A percentile compares a stretch with the other conserved stretches of the same genome.
Evolutionary conservation across 2,329 filamentous ascomycete species (phyloP).

Genomic region (Rhytidhysteron rufulum): DNA sequence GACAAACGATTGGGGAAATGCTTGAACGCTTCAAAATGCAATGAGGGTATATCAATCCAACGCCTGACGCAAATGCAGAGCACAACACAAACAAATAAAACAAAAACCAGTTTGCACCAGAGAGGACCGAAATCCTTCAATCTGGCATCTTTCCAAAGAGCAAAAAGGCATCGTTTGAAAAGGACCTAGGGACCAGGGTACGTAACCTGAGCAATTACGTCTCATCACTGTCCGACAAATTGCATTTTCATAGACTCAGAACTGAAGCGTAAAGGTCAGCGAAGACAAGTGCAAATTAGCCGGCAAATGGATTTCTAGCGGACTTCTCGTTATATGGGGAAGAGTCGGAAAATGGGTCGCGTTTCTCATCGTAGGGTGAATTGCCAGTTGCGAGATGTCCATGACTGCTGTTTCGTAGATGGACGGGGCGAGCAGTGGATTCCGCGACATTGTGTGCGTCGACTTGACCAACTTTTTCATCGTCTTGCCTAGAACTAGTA

Average conservation of each 20-base stretch:
- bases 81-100: constrained; percentile 32
- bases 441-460: constrained; percentile 40
- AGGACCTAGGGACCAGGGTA: constrained; percentile 36
- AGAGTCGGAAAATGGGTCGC: constrained; percentile 28
- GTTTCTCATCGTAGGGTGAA: constrained; percentile 37
- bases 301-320: constrained; percentile 37
- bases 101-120: constrained; percentile 34
- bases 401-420: constrained; percentile 43
- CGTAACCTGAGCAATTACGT: constrained; percentile 43
- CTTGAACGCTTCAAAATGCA: constrained; percentile 18
- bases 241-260: constrained; percentile 37
- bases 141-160: constrained; percentile 35
- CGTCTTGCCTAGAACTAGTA: constrained; percentile 22
- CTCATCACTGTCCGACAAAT: constrained; percentile 33
- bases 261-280: constrained; percentile 46
- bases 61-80: constrained; percentile 31
- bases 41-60: constrained; percentile 36
- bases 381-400: constrained; percentile 39
- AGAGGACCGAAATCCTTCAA: constrained; percentile 37
- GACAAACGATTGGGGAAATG: constrained; percentile 7
- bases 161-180: constrained; percentile 27
- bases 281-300: constrained; percentile 33
- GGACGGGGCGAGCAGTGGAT: constrained; percentile 39
- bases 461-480: constrained; percentile 43
- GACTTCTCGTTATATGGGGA: constrained; percentile 19